A percentile compares a stretch with the other conserved stretches of the same genome.
phyloP scores from a whole-genome alignment of 768 basidiomycete genomes.

The Termitomyces sp. region DNA sequence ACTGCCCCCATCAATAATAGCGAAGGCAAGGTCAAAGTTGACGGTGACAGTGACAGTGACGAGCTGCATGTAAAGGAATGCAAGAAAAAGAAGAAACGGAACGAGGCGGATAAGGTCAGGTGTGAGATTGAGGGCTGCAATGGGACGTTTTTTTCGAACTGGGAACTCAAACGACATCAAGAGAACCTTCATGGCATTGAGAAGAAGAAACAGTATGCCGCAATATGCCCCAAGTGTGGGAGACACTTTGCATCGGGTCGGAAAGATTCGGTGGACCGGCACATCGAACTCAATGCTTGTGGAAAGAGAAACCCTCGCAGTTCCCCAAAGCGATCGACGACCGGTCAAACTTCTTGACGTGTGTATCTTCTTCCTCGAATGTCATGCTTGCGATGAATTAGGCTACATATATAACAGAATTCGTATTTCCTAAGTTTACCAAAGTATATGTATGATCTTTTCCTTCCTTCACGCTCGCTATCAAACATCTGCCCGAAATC shows the following conservation, averaged over 20 bases:
- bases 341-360: not conserved
- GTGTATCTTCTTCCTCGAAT: not conserved
- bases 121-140: constrained; percentile 2
- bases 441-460: not conserved
- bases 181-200: constrained; percentile 2
- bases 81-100: constrained; percentile 1
- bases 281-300: constrained; percentile 1
- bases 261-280: constrained; percentile 4
- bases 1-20: not conserved
- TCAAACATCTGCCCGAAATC: too few species aligned
- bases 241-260: not conserved
- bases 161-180: constrained; percentile 5
- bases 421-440: not conserved
- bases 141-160: constrained; percentile 6
- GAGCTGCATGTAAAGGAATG: not conserved
- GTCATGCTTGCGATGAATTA: not conserved
- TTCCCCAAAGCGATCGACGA: not conserved
- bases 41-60: not conserved
- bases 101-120: not conserved
- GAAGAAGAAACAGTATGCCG: not conserved
- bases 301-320: constrained; percentile 6
- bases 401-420: not conserved
- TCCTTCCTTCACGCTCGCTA: not conserved
- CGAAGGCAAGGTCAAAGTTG: not conserved
- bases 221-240: constrained; percentile 1